Conservation (phyloP, 257 asterid species). For the Cynanchum wilfordii region DNA sequence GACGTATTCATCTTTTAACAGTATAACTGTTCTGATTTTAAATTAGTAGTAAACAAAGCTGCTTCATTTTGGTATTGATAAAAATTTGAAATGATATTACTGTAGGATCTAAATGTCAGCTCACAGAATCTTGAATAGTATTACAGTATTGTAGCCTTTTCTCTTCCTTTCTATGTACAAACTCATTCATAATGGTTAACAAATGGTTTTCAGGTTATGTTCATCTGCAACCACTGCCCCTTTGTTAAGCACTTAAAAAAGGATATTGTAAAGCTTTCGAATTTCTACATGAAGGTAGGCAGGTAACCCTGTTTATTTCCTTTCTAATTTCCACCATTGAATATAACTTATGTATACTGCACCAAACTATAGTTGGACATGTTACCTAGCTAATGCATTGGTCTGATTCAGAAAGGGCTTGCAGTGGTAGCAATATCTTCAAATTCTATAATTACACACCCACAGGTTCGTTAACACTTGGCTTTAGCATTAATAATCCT, state of each 20-base stretch:
- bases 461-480: conserved; percentile 61
- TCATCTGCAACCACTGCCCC: conserved; percentile 88
- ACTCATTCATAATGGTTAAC: not conserved
- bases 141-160: not conserved
- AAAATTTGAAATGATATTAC: not conserved
- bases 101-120: not conserved
- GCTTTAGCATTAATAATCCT: conserved; percentile 31
- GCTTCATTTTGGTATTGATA: not conserved
- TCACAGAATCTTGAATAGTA: not conserved
- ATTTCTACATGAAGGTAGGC: conserved; percentile 75
- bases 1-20: not conserved
- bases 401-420: conserved; percentile 76
- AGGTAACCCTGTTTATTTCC: conserved; percentile 14
- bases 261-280: conserved; percentile 72
- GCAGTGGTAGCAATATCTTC: conserved; percentile 89
- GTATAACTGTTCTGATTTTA: not conserved
- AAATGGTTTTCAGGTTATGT: conserved; percentile 54
- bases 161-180: not conserved
- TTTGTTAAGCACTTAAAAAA: conserved; percentile 73
- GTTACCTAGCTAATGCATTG: not conserved
- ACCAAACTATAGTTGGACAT: conserved; percentile 5
- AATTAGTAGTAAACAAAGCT: not conserved
- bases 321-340: conserved; percentile 8
- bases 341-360: conserved; percentile 10
- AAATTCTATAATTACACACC: conserved; percentile 70